A percentile compares a stretch with the other conserved stretches of the same genome.
These are phyloP conservation scores for Chrysosporium queenslandicum DNA, from an alignment of 2,329 filamentous ascomycete species.

Conservation along the genomic window DNA sequence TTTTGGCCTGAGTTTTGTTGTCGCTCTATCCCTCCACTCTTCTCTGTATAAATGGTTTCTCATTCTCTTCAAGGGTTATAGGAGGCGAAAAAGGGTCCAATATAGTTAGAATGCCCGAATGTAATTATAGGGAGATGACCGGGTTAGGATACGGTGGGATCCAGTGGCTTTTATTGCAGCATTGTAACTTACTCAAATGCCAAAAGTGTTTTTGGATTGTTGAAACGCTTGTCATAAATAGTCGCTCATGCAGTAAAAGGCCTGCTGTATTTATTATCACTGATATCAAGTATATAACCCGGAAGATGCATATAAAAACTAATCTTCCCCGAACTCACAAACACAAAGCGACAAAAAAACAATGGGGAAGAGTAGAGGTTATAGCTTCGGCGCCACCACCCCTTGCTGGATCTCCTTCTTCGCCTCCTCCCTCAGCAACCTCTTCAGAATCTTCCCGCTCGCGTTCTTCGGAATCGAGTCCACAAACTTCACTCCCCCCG, in stretches of 20 bases:
- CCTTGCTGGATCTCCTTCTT: slow-evolving; percentile 32
- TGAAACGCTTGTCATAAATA: too few relatives aligned
- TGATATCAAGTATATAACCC: too few relatives aligned
- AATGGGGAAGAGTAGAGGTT: background rate
- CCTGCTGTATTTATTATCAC: too few relatives aligned
- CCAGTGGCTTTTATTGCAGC: too few relatives aligned
- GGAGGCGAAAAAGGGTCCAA: background rate
- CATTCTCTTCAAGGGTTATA: background rate
- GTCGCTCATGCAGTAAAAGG: too few relatives aligned
- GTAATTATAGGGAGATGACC: background rate
- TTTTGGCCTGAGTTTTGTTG: too few relatives aligned
- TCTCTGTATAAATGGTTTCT: background rate
- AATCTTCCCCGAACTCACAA: too few relatives aligned
- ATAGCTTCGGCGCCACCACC: slow-evolving; percentile 4
- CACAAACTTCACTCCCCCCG: slow-evolving; percentile 39
- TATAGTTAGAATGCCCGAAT: background rate
- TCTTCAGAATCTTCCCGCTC: slow-evolving; percentile 37
- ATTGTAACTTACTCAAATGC: background rate
- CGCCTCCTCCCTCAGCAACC: slow-evolving; percentile 38
- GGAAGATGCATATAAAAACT: too few relatives aligned
- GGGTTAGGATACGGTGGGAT: too few relatives aligned
- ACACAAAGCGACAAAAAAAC: background rate
- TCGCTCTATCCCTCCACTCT: slow-evolving; percentile 7
- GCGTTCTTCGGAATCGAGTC: slow-evolving; percentile 31
- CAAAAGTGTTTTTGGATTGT: too few relatives aligned